phyloP scores from a whole-genome alignment of 441 rosid genomes.

The Melastoma candidum region DNA sequence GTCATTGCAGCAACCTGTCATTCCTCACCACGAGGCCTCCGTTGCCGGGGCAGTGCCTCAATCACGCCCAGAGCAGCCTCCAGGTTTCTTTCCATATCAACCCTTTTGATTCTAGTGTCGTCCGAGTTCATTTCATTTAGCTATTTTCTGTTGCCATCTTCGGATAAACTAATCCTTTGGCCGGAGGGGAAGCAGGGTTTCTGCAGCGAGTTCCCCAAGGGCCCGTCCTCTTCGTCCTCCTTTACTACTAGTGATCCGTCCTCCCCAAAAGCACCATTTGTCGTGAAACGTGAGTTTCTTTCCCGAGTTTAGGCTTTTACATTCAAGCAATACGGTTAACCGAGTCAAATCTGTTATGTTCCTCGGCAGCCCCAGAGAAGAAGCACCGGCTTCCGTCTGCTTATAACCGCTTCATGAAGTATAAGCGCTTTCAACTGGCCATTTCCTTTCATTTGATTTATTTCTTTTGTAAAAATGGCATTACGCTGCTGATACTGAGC shows the following conservation, averaged over 20 bases:
- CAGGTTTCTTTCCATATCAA: slow-evolving; percentile 16
- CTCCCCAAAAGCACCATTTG: slow-evolving; percentile 78
- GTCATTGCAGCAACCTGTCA: slow-evolving; percentile 90
- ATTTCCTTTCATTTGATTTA: slow-evolving; percentile 3
- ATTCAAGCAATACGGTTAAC: too few species aligned
- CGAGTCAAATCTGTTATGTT: background rate
- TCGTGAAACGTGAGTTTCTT: slow-evolving; percentile 33
- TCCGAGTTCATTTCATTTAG: too few species aligned
- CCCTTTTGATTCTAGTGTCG: too few species aligned
- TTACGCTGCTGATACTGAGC: too few species aligned
- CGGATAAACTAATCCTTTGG: too few species aligned
- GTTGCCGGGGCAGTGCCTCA: slow-evolving; percentile 50
- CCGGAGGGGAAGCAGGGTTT: slow-evolving; percentile 41
- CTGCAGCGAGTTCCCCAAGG: slow-evolving; percentile 50
- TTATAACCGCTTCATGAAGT: slow-evolving; percentile 98
- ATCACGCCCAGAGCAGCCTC: slow-evolving; percentile 42
- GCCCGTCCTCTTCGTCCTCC: slow-evolving; percentile 60
- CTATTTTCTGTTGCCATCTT: too few species aligned
- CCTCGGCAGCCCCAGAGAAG: slow-evolving; percentile 85
- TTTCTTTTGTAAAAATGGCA: too few species aligned
- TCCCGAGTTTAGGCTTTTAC: too few species aligned
- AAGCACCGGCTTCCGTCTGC: slow-evolving; percentile 99
- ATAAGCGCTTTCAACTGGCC: background rate
- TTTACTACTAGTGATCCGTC: slow-evolving; percentile 66
- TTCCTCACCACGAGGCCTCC: slow-evolving; percentile 89